phyloP scores from a whole-genome alignment of 2,329 filamentous ascomycete species.

The Sporothrix mexicana region DNA sequence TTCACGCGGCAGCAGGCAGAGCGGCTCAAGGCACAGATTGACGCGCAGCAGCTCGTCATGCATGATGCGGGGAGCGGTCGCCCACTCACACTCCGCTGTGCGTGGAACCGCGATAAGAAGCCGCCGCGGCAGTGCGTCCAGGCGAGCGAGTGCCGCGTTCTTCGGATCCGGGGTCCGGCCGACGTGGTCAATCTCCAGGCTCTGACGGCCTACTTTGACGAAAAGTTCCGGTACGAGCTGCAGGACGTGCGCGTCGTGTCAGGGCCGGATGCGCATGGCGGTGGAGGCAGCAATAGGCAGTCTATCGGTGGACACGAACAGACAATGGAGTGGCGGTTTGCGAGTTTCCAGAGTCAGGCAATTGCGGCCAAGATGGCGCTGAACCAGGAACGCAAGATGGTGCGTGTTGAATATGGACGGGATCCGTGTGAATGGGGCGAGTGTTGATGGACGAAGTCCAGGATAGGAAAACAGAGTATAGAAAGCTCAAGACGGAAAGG shows the following conservation, averaged over 20 bases:
- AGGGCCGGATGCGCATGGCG: neutral
- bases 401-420: constrained; percentile 34
- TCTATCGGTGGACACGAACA: neutral
- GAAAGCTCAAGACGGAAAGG: neutral
- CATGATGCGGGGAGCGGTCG: neutral
- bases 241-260: constrained; percentile 28
- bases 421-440: constrained; percentile 36
- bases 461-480: neutral
- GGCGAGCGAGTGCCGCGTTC: constrained; percentile 36
- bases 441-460: neutral
- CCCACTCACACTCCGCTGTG: constrained; percentile 12
- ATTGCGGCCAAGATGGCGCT: constrained; percentile 39
- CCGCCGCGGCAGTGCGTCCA: constrained; percentile 36
- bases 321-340: constrained; percentile 38
- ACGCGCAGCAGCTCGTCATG: constrained; percentile 30
- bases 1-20: constrained; percentile 35
- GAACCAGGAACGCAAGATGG: constrained; percentile 35
- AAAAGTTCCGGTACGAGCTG: constrained; percentile 37
- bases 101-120: constrained; percentile 38
- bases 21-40: constrained; percentile 30
- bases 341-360: constrained; percentile 38
- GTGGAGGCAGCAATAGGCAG: neutral
- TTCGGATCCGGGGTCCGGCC: constrained; percentile 35
- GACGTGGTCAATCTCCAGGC: constrained; percentile 31
- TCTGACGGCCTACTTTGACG: constrained; percentile 34